A percentile compares a stretch with the other conserved stretches of the same genome.
phyloP scores from a whole-genome alignment of 495 filamentous ascomycete species.

The Daldinia childiae region DNA sequence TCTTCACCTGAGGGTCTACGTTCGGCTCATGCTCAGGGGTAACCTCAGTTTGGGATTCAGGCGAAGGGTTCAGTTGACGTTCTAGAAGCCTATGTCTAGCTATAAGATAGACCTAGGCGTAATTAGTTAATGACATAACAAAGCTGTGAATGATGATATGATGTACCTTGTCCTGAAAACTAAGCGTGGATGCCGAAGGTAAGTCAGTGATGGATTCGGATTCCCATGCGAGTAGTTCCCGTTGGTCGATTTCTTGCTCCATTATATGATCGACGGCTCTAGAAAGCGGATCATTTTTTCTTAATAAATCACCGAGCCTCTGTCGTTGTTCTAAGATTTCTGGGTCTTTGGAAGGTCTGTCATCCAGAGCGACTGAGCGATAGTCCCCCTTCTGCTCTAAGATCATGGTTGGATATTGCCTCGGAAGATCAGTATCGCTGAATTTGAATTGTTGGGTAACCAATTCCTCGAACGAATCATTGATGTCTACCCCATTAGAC shows the following conservation, averaged over 20 bases:
- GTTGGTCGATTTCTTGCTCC: constrained; percentile 33
- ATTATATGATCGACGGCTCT: constrained; percentile 17
- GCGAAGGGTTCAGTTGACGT: neutral
- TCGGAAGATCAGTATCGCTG: neutral
- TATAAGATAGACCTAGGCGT: constrained; percentile 32
- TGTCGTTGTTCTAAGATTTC: constrained; percentile 4
- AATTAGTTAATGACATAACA: constrained; percentile 1
- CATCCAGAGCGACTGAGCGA: constrained; percentile 18
- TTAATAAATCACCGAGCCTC: neutral
- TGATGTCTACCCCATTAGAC: constrained; percentile 2
- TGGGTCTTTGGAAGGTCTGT: neutral
- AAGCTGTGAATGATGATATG: neutral
- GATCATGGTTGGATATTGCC: neutral
- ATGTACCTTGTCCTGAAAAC: constrained; percentile 16
- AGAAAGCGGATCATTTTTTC: neutral
- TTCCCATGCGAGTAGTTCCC: constrained; percentile 12
- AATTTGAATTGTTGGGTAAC: neutral
- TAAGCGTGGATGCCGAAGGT: constrained; percentile 10
- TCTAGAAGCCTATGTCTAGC: constrained; percentile 19
- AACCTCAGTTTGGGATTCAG: neutral
- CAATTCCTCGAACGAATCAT: neutral
- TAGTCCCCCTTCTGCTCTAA: constrained; percentile 8
- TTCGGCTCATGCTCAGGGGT: constrained; percentile 9
- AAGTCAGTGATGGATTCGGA: constrained; percentile 7
- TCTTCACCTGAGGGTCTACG: neutral